Base-by-base conservation (phyloP, 2,329 filamentous ascomycete genomes). In the Seiridium cupressi region DNA sequence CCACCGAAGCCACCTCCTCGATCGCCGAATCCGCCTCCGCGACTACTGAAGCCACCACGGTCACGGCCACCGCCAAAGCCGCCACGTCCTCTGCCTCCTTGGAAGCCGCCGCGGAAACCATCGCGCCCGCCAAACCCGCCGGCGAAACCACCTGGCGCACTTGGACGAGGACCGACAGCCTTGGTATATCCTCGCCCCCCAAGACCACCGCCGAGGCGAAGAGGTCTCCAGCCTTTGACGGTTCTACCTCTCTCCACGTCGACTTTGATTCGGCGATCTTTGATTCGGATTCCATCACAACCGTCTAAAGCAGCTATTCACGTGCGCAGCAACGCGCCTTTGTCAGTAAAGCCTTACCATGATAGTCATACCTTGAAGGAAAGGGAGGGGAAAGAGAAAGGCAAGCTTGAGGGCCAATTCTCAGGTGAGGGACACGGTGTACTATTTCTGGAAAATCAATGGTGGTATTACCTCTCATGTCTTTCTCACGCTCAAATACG, bases 191-290 rank as follows among this genome's bases (percentile, higher is more conserved):
- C 91, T 69, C 95, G 89, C 51, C 94, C 94, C 63, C 95, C 95
- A 3, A 97, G 85, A 51, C 95, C 95, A 65, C 95, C 95, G 60
- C 94, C 95, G 57, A 96, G 89, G 64, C 95, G 89, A 67, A 91
- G 89, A 63, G 95, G 95, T 71, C 91, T 90, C 95, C 95, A 99
- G 54, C 90, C 92, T 71, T 91, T 91, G 46, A 97, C 92, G 38
- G 95, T 98, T 68, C 95, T 90, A 66, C 95, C 95, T 71, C 95
- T 89, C 78, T 99, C 95, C 62, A 98, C 94, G 73, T 99, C 95
- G 70, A 98, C 93, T 72, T 97, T 87, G 70, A 98, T 91, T 69
- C 90, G 88, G 71, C 94, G 88, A 73, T 96, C 93, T 74, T 93
- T 96, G 79, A 99, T 97, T 68, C 89, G 89, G 71, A 97, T 90